phyloP scores from a whole-genome alignment of 768 basidiomycete genomes.

The Phylloporus scabripes region DNA sequence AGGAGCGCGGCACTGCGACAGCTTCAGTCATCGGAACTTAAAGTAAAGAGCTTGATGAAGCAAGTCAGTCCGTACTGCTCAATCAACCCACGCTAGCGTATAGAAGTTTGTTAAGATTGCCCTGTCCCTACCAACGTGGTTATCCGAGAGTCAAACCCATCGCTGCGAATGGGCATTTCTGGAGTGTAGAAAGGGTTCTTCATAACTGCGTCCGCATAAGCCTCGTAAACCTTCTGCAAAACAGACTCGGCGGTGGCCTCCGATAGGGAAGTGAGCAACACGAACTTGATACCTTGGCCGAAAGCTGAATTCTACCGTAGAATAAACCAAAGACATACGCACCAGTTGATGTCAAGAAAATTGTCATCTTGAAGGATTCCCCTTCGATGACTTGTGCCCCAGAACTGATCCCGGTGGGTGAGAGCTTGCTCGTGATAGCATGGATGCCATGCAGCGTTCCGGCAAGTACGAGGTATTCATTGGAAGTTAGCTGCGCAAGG shows the following conservation, averaged over 20 bases:
- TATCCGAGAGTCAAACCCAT: conserved; percentile 77
- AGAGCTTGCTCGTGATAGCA: conserved; percentile 92
- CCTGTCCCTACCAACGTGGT: conserved; percentile 50
- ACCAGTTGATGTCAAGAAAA: conserved; percentile 90
- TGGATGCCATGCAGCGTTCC: conserved; percentile 97
- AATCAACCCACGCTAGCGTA: not conserved
- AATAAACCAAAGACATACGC: not conserved
- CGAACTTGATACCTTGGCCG: conserved; percentile 84
- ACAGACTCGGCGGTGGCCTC: conserved; percentile 65
- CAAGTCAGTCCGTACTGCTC: not conserved
- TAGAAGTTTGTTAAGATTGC: conserved; percentile 14
- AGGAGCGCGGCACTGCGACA: not conserved
- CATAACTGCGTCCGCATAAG: conserved; percentile 93
- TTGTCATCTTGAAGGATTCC: conserved; percentile 91
- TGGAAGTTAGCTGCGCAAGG: conserved; percentile 84
- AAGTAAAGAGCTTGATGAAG: not conserved
- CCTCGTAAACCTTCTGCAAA: conserved; percentile 86
- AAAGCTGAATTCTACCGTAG: not conserved
- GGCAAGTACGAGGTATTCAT: conserved; percentile 92
- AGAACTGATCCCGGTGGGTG: conserved; percentile 75
- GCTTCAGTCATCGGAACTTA: not conserved
- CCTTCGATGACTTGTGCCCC: conserved; percentile 95
- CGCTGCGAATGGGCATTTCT: conserved; percentile 97
- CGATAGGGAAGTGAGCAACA: conserved; percentile 77
- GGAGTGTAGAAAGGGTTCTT: conserved; percentile 99